A percentile compares a stretch with the other conserved stretches of the same genome.
Conservation (phyloP, 2,329 filamentous ascomycete species). For the Neonectria hederae region DNA sequence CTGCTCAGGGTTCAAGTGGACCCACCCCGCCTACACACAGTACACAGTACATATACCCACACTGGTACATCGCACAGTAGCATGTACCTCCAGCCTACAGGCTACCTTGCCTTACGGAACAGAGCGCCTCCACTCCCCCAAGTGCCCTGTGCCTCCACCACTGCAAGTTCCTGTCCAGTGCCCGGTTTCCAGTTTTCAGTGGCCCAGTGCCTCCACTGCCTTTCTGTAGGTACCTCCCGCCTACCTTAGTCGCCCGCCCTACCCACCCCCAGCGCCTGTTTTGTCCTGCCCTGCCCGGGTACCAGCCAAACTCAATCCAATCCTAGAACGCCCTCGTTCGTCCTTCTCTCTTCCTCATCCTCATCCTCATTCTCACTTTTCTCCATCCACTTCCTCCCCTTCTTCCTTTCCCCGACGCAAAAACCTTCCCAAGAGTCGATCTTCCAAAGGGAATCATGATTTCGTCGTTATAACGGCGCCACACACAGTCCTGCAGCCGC, state of each 20-base stretch:
- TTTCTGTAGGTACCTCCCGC: conserved; percentile 12
- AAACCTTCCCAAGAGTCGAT: conserved; percentile 29
- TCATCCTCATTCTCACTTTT: conserved; percentile 30
- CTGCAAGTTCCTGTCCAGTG: conserved; percentile 16
- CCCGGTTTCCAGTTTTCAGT: conserved; percentile 27
- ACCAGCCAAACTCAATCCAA: conserved; percentile 42
- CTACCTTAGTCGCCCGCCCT: conserved; percentile 32
- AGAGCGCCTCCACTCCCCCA: conserved; percentile 23
- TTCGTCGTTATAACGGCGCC: conserved; percentile 42
- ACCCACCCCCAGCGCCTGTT: conserved; percentile 34
- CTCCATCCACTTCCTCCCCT: conserved; percentile 14
- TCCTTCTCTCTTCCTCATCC: conserved; percentile 35
- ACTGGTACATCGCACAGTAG: neutral
- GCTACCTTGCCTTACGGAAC: neutral
- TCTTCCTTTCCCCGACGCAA: conserved; percentile 30
- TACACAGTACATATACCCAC: neutral
- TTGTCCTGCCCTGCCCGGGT: conserved; percentile 23
- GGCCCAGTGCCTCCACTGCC: conserved; percentile 25
- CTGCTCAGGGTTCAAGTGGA: conserved; percentile 2
- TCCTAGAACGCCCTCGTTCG: conserved; percentile 36
- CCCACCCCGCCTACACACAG: conserved; percentile 3
- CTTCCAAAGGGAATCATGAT: conserved; percentile 39
- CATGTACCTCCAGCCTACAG: neutral
- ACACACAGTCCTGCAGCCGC: conserved; percentile 39
- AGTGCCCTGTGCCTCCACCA: conserved; percentile 24